A percentile compares a stretch with the other conserved stretches of the same genome.
phyloP scores from a whole-genome alignment of 179 eudicot genomes.

The Camellia oleifera region DNA sequence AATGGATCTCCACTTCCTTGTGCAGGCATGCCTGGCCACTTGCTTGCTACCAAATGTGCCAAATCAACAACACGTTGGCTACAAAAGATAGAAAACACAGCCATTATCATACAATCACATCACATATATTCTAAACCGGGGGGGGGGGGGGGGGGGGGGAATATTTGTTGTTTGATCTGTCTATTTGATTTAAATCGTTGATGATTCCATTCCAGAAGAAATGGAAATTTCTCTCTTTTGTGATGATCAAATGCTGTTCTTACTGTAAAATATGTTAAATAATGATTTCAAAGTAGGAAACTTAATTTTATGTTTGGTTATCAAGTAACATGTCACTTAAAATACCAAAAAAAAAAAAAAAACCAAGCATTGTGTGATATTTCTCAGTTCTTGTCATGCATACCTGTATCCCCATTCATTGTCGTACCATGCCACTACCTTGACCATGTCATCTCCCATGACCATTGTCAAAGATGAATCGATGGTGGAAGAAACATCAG shows the following conservation, averaged over 20 bases:
- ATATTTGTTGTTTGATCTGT: too few species aligned
- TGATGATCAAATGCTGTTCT: too few species aligned
- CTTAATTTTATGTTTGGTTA: background rate
- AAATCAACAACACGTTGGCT: constrained; percentile 97
- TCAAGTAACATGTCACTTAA: background rate
- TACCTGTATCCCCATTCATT: constrained; percentile 99
- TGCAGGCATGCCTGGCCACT: constrained; percentile 66
- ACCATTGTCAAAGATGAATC: constrained; percentile 97
- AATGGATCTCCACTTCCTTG: constrained; percentile 69
- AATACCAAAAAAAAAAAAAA: background rate
- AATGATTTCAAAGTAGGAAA: too few species aligned
- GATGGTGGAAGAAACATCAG: constrained; percentile 80
- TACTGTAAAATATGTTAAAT: too few species aligned
- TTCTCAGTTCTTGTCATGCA: background rate
- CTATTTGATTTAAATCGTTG: too few species aligned
- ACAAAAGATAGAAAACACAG: constrained; percentile 6
- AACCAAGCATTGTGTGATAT: background rate
- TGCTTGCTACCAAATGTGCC: constrained; percentile 76
- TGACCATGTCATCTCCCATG: constrained; percentile 99
- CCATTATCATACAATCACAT: background rate
- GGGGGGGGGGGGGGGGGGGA: too few species aligned
- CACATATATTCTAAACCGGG: background rate
- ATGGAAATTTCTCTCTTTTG: too few species aligned
- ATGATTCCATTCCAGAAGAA: too few species aligned
- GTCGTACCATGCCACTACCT: constrained; percentile 95